phyloP scores from a whole-genome alignment of 139 green algal genomes.

The Zygnema circumcarinatum region DNA sequence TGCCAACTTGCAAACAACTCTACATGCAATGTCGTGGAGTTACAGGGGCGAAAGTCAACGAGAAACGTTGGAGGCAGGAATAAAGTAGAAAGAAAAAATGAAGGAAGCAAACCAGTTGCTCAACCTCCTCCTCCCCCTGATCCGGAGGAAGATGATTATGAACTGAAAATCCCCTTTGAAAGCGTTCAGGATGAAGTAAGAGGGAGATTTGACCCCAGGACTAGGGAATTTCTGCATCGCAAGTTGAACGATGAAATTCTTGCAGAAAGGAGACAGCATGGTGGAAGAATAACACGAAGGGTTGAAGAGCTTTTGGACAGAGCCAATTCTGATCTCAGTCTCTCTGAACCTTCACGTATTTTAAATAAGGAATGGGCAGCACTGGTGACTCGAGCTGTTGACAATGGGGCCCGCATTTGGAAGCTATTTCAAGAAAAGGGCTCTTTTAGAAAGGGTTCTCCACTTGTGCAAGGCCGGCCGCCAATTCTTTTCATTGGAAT shows the following conservation, averaged over 20 bases:
- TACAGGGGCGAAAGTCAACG: background rate
- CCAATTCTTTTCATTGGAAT: background rate
- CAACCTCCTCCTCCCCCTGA: background rate
- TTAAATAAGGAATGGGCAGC: background rate
- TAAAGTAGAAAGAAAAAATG: too few species aligned
- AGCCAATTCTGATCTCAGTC: background rate
- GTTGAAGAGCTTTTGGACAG: background rate
- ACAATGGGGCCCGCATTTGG: background rate
- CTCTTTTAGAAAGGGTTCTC: background rate
- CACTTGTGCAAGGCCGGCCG: background rate
- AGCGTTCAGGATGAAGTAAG: background rate
- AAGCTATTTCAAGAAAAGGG: background rate
- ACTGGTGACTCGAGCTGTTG: background rate
- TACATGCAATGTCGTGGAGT: background rate
- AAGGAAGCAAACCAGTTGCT: too few species aligned
- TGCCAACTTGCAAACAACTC: background rate
- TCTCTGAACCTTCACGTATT: background rate
- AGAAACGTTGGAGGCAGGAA: background rate
- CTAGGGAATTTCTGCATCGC: background rate
- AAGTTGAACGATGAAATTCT: background rate
- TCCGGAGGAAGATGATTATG: background rate
- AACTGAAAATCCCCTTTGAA: background rate
- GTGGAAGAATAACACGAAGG: background rate
- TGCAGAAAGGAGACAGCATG: background rate
- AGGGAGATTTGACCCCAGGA: too few species aligned